Conservation (phyloP, 2,329 filamentous ascomycete species). For the Hansfordia pulvinata region DNA sequence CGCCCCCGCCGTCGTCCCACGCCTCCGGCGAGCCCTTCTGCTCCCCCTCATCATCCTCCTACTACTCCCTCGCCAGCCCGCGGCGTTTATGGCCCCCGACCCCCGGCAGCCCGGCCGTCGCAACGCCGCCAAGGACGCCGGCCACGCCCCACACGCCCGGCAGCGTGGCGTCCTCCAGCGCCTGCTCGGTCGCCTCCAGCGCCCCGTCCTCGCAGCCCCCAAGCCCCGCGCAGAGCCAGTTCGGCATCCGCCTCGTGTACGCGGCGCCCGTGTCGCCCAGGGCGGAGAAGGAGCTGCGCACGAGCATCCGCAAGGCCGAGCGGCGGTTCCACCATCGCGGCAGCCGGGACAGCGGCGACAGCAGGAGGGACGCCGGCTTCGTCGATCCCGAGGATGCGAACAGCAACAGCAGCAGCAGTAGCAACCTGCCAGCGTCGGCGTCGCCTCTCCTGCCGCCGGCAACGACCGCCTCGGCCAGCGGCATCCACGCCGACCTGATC, state of each 20-base stretch:
- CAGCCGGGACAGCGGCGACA: slow-evolving; percentile 2
- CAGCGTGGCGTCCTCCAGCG: slow-evolving; percentile 20
- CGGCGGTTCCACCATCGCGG: slow-evolving; percentile 26
- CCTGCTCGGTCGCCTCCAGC: slow-evolving; percentile 12
- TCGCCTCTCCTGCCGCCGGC: slow-evolving; percentile 25
- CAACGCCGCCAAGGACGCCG: slow-evolving; percentile 26
- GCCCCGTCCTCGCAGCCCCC: no score
- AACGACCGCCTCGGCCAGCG: slow-evolving; percentile 25
- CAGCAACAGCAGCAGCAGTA: no score
- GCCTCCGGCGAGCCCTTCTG: no score
- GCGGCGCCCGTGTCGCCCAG: slow-evolving; percentile 28
- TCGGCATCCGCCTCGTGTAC: slow-evolving; percentile 37
- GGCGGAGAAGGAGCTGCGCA: slow-evolving; percentile 31
- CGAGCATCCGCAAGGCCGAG: slow-evolving; percentile 36
- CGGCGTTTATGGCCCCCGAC: slow-evolving; percentile 17
- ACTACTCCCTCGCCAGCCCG: slow-evolving; percentile 7
- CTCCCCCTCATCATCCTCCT: slow-evolving; percentile 9
- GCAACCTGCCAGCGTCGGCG: no score
- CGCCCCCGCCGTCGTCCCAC: no score
- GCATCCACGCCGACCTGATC: slow-evolving; percentile 37
- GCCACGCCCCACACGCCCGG: slow-evolving; percentile 33
- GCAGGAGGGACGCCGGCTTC: no score
- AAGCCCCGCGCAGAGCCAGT: no score
- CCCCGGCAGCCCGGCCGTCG: slow-evolving; percentile 25
- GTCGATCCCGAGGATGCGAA: no score